phyloP scores from a whole-genome alignment of 2,329 filamentous ascomycete genomes.

The Aspergillaceae sp. region DNA sequence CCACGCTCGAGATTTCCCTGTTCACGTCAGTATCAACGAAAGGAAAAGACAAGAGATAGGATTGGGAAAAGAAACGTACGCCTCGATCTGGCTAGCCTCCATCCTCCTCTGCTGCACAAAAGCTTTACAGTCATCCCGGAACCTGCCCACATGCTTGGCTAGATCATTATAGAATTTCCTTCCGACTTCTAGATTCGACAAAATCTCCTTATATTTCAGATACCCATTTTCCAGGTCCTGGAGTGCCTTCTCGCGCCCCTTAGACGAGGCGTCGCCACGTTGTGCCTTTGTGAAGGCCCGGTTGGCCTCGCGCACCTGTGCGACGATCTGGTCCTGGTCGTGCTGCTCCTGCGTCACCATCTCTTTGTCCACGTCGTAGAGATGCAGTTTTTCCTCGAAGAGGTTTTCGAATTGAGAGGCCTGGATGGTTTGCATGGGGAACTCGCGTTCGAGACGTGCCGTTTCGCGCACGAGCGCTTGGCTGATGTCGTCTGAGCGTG shows the following conservation, averaged over 20 bases:
- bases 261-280: slow-evolving; percentile 55
- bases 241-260: slow-evolving; percentile 74
- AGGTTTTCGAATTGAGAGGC: slow-evolving; percentile 87
- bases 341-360: slow-evolving; percentile 60
- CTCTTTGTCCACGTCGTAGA: slow-evolving; percentile 71
- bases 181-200: slow-evolving; percentile 81
- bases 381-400: slow-evolving; percentile 71
- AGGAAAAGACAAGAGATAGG: too few species aligned
- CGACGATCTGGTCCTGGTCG: slow-evolving; percentile 66
- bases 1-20: slow-evolving; percentile 47
- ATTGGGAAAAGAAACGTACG: slow-evolving; percentile 42
- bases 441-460: slow-evolving; percentile 73
- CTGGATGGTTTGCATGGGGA: slow-evolving; percentile 74
- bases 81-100: slow-evolving; percentile 71
- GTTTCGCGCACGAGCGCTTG: slow-evolving; percentile 74
- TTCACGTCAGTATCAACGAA: slow-evolving; percentile 4
- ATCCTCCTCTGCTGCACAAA: slow-evolving; percentile 75
- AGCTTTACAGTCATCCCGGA: slow-evolving; percentile 67
- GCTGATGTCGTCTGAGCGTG: slow-evolving; percentile 77
- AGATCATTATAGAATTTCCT: slow-evolving; percentile 97
- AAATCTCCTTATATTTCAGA: slow-evolving; percentile 91
- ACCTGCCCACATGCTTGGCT: slow-evolving; percentile 74
- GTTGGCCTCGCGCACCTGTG: slow-evolving; percentile 66
- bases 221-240: slow-evolving; percentile 87
- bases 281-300: slow-evolving; percentile 66